Evolutionary conservation across 169 alveolate species (phyloP).

Genomic region (Plasmodium adleri): DNA sequence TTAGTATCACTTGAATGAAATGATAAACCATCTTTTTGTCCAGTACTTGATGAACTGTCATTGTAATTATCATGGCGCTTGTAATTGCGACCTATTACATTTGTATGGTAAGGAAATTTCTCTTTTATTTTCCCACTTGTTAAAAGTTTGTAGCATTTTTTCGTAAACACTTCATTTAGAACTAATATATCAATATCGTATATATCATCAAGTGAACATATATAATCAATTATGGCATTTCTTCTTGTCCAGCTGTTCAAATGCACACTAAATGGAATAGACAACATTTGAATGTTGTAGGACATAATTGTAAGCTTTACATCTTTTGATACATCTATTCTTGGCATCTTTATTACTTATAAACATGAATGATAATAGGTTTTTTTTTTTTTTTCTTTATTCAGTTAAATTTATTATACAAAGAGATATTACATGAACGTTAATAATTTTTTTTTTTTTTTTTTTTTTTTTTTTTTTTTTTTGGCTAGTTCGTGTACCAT

Average conservation of each 20-base stretch:
- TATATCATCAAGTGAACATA: conserved; percentile 52
- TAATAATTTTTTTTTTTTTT: not conserved
- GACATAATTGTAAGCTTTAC: conserved; percentile 74
- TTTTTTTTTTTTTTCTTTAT: conserved; percentile 8
- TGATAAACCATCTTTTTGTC: not conserved
- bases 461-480: not conserved
- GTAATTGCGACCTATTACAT: conserved; percentile 32
- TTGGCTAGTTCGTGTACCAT: too few species aligned
- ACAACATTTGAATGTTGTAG: conserved; percentile 82
- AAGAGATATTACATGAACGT: too few species aligned
- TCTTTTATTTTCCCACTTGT: conserved; percentile 36
- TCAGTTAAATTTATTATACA: not conserved
- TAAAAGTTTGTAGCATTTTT: conserved; percentile 15
- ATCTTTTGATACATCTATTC: not conserved
- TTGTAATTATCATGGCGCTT: not conserved
- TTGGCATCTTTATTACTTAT: conserved; percentile 3
- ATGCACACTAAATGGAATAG: conserved; percentile 36
- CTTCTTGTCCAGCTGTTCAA: conserved; percentile 23
- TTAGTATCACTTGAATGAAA: conserved; percentile 19
- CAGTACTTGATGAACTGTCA: not conserved
- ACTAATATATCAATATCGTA: conserved; percentile 78
- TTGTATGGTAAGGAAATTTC: conserved; percentile 76
- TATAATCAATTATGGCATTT: conserved; percentile 42
- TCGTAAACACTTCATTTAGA: conserved; percentile 79
- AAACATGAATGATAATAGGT: not conserved